These are phyloP conservation scores for Colletotrichum navitas DNA, from an alignment of 2,329 filamentous ascomycete species.

Conservation along the genomic window DNA sequence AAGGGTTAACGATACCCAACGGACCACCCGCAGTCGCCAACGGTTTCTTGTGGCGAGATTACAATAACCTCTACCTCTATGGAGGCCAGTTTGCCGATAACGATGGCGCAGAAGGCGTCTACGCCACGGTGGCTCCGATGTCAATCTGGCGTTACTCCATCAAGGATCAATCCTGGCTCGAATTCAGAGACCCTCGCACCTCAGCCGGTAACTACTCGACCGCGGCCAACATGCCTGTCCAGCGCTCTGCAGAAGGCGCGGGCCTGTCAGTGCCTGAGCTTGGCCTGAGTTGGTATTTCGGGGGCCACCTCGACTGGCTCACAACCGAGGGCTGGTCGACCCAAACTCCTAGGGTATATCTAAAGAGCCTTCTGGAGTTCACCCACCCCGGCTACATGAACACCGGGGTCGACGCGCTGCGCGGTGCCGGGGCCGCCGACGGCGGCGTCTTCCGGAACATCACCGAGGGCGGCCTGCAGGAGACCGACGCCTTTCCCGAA, in stretches of 20 bases:
- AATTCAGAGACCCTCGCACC: slow-evolving; percentile 71
- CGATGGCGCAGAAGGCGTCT: slow-evolving; percentile 52
- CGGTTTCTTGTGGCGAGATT: slow-evolving; percentile 82
- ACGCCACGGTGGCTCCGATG: slow-evolving; percentile 67
- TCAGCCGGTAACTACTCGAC: slow-evolving; percentile 74
- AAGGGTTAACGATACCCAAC: slow-evolving; percentile 72
- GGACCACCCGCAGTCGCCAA: slow-evolving; percentile 79
- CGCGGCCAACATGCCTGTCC: slow-evolving; percentile 66
- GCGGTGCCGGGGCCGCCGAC: slow-evolving; percentile 66
- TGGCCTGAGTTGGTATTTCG: slow-evolving; percentile 83
- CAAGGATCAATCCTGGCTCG: slow-evolving; percentile 68
- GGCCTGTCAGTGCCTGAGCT: slow-evolving; percentile 77
- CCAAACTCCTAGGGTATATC: slow-evolving; percentile 72
- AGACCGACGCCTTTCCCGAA: slow-evolving; percentile 70
- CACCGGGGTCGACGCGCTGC: slow-evolving; percentile 69
- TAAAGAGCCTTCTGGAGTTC: slow-evolving; percentile 81
- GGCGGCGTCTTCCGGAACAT: slow-evolving; percentile 80
- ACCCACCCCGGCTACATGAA: slow-evolving; percentile 80
- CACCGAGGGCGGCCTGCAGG: slow-evolving; percentile 76
- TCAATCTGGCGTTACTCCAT: slow-evolving; percentile 80
- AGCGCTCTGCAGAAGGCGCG: slow-evolving; percentile 80
- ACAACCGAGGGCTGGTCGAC: slow-evolving; percentile 76
- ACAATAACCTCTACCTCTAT: slow-evolving; percentile 77
- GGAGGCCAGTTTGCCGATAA: slow-evolving; percentile 79
- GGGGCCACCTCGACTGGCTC: slow-evolving; percentile 76